A percentile compares a stretch with the other conserved stretches of the same genome.
phyloP scores from a whole-genome alignment of 2,329 filamentous ascomycete species.

The Scedosporium aurantiacum region DNA sequence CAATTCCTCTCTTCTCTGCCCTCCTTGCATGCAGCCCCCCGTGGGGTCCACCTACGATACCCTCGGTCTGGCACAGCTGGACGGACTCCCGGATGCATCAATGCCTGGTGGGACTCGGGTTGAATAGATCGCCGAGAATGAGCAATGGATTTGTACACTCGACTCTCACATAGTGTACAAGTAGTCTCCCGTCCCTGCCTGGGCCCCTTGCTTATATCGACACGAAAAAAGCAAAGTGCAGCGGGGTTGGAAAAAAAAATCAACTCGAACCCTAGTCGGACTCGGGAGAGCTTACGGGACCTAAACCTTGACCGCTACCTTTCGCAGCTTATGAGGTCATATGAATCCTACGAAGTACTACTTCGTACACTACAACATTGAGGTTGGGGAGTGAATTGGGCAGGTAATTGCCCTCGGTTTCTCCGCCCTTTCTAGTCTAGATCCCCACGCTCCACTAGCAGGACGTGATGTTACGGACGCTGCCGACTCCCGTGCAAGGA shows the following conservation, averaged over 20 bases:
- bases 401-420: background rate
- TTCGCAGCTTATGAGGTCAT: slow-evolving; percentile 4
- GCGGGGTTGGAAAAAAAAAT: background rate
- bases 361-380: too few species aligned
- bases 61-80: background rate
- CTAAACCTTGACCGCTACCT: slow-evolving; percentile 5
- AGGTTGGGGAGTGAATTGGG: background rate
- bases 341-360: background rate
- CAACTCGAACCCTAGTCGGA: background rate
- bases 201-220: too few species aligned
- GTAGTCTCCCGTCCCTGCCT: background rate
- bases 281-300: background rate
- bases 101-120: background rate
- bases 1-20: background rate
- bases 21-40: background rate
- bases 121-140: background rate
- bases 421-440: background rate
- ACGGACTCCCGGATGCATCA: background rate
- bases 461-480: background rate
- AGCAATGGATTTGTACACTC: background rate
- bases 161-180: too few species aligned
- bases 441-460: background rate
- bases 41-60: background rate
- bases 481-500: background rate
- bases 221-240: background rate